phyloP scores from a whole-genome alignment of 805 yeast species.

The Isabelozyma rhagii region DNA sequence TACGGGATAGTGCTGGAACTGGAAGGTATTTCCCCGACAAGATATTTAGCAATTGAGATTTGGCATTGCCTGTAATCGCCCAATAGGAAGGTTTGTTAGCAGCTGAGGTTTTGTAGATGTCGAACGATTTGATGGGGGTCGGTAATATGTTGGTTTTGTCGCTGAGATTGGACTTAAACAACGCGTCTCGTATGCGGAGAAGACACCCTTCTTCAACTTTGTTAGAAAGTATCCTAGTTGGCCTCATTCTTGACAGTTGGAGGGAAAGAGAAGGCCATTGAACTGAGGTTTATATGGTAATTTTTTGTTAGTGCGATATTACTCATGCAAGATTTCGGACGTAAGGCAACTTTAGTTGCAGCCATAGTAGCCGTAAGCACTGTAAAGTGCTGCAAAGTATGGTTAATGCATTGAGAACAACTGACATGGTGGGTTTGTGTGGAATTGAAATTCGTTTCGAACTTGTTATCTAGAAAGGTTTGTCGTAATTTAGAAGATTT shows the following conservation, averaged over 20 bases:
- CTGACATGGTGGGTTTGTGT: too few relatives aligned
- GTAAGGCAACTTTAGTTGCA: too few relatives aligned
- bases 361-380: too few relatives aligned
- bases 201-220: conserved; percentile 7
- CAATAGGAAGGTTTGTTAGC: conserved; percentile 18
- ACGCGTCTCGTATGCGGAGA: conserved; percentile 18
- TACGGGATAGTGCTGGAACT: conserved; percentile 50
- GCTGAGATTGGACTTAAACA: conserved; percentile 12
- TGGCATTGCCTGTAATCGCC: conserved; percentile 41
- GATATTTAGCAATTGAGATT: conserved; percentile 51
- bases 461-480: too few relatives aligned
- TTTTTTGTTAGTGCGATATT: background rate
- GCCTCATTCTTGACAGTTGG: background rate
- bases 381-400: too few relatives aligned
- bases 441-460: too few relatives aligned
- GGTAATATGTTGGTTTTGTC: conserved; percentile 16
- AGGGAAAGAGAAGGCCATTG: background rate
- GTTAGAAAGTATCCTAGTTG: background rate
- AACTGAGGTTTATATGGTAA: background rate
- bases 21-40: conserved; percentile 55
- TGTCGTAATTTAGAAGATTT: too few relatives aligned
- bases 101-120: conserved; percentile 13
- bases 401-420: too few relatives aligned
- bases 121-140: conserved; percentile 23
- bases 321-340: background rate